Conservation (phyloP, 2,329 filamentous ascomycete genomes). For the Diaporthe amygdali region DNA sequence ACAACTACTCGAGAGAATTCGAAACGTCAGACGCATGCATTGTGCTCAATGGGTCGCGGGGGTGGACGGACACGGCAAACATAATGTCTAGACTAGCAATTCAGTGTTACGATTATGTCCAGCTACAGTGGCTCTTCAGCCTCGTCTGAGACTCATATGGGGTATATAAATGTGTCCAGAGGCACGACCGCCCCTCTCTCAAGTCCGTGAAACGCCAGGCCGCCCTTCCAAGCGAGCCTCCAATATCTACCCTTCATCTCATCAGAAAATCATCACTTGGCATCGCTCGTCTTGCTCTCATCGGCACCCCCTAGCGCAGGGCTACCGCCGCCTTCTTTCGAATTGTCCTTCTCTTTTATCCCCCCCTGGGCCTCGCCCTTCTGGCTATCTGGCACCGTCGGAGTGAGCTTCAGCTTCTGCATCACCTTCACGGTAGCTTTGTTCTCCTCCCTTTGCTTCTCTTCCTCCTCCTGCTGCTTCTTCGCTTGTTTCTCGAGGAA, state of each 20-base stretch:
- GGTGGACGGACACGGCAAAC: neutral
- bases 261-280: neutral
- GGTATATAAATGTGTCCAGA: neutral
- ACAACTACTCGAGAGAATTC: neutral
- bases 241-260: neutral
- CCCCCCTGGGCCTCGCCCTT: conserved; percentile 23
- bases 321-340: neutral
- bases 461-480: conserved; percentile 37
- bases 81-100: neutral
- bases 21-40: neutral
- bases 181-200: neutral
- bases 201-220: neutral
- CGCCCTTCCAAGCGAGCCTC: neutral
- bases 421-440: conserved; percentile 38
- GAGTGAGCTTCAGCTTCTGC: conserved; percentile 45
- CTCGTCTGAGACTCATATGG: neutral
- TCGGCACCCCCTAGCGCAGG: neutral
- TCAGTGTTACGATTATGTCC: neutral
- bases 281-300: neutral
- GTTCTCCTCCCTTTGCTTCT: conserved; percentile 44
- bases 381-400: conserved; percentile 33
- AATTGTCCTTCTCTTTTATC: neutral
- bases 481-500: conserved; percentile 45
- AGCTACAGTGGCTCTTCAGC: neutral
- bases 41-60: neutral